phyloP scores from a whole-genome alignment of 78 protist genomes.

The Polysphondylium violaceum region DNA sequence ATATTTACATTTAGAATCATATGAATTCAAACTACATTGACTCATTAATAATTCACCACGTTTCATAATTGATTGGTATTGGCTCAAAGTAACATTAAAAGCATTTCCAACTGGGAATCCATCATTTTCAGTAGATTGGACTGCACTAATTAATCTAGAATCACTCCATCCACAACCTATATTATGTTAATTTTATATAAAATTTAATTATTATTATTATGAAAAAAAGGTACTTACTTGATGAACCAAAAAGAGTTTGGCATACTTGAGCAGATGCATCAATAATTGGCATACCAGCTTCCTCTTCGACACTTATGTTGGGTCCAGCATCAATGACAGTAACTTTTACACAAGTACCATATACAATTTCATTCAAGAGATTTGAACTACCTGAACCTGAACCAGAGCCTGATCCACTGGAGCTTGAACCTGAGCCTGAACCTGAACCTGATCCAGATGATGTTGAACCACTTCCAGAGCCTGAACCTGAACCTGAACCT shows the following conservation, averaged over 20 bases:
- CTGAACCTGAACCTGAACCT: constrained; percentile 13
- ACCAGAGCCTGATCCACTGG: constrained; percentile 35
- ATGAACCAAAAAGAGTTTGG: constrained; percentile 9
- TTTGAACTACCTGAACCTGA: constrained; percentile 13
- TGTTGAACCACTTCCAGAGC: background rate
- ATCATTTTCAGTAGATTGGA: constrained; percentile 30
- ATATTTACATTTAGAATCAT: no score
- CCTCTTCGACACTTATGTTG: constrained; percentile 52
- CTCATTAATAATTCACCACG: constrained; percentile 13
- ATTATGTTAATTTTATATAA: background rate
- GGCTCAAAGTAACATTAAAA: background rate
- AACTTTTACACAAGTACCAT: constrained; percentile 64
- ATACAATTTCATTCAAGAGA: background rate
- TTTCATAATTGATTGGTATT: constrained; percentile 8
- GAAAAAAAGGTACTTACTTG: no score
- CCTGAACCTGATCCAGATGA: background rate
- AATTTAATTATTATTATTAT: constrained; percentile 19
- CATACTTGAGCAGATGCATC: constrained; percentile 62
- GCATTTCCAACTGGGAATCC: constrained; percentile 7
- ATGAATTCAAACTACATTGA: constrained; percentile 27
- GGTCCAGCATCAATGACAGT: constrained; percentile 66
- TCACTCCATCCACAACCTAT: constrained; percentile 35
- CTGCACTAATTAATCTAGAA: background rate
- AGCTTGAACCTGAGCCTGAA: constrained; percentile 1
- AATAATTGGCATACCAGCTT: constrained; percentile 61